Evolutionary conservation across 352 stramenopile genomes (phyloP), one percentile per base, ranked within the genome.

Genomic region (Phytophthora quininea): DNA sequence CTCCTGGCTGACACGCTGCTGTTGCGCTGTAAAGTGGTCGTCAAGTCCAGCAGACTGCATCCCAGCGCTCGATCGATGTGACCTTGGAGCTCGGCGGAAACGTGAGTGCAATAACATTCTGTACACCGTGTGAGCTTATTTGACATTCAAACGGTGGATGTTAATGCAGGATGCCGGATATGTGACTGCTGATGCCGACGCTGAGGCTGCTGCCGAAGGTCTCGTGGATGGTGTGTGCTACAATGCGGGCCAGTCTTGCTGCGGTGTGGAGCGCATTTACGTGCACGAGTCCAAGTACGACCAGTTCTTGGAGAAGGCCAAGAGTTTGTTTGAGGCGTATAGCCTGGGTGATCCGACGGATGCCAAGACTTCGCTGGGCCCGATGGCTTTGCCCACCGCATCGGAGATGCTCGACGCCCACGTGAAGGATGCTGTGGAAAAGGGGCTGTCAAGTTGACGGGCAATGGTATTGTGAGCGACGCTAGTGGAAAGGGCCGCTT

Each of bases 201-300:
- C 84, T 31, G 73, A 80, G 60, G 68, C 79, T 6, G 87, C 87
- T 10, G 89, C 82, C 3, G 86, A 91, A 37, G 74, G 79, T 19
- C 68, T 94, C n/a, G 81, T 92, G 19, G 89, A 95, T 57, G 86
- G 87, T 33, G 86, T 81, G 55, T 90, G 89, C 72, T 95, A 91
- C 71, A 95, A 95, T 65, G 82, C 87, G 3, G 89, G 89, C 19
- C 89, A 96, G 74, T 93, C 85, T 35, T 95, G 89, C 74, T 94
- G 87, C 59, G 84, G 77, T 55, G 77, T 93, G 49, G 89, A 96
- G 71, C 78, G 89, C 45, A 90, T 94, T 58, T 96, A 93, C 61
- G 89, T 96, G 37, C 87, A 96, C 58, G 80, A 89, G 52, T 71
- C 67, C 48, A 85, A 93, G 58, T 93, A 94, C 69, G 82, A 96